Conservation (phyloP, 2,329 filamentous ascomycete species). For the Laburnicola sp. region DNA sequence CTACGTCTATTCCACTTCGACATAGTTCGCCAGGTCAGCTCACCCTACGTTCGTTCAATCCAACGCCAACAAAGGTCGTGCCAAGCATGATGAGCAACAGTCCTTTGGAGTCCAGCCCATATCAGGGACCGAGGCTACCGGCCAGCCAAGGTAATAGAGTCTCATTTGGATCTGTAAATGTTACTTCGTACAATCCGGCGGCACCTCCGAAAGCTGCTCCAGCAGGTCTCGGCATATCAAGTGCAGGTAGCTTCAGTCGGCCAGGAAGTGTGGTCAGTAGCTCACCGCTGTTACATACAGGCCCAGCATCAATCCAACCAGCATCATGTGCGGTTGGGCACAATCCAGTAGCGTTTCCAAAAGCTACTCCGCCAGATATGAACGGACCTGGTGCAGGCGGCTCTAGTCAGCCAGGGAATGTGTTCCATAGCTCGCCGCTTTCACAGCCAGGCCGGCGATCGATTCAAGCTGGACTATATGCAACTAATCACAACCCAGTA, state of each 20-base stretch:
- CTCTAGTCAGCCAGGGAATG: neutral
- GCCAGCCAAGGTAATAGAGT: slow-evolving; percentile 3
- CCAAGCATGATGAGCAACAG: neutral
- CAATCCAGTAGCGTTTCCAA: too few species aligned
- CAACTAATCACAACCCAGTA: neutral
- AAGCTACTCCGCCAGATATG: too few species aligned
- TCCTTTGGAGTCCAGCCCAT: neutral
- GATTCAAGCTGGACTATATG: neutral
- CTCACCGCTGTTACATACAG: neutral
- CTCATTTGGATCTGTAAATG: slow-evolving; percentile 4
- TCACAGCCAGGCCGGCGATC: neutral
- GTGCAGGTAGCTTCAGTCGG: neutral
- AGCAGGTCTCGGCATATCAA: neutral
- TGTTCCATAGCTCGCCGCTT: slow-evolving; percentile 4
- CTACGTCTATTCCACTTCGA: neutral
- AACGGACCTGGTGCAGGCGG: neutral
- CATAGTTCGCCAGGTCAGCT: neutral
- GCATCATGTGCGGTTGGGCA: neutral
- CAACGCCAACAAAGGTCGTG: neutral
- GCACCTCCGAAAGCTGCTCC: slow-evolving; percentile 1
- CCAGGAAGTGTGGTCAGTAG: neutral
- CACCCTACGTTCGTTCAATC: neutral
- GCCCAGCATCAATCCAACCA: neutral
- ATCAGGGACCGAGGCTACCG: neutral
- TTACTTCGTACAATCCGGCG: slow-evolving; percentile 1